A percentile compares a stretch with the other conserved stretches of the same genome.
Evolutionary conservation across 1,284 basidiomycete species (phyloP).

Genomic region (Kalmanozyma brasiliensis): DNA sequence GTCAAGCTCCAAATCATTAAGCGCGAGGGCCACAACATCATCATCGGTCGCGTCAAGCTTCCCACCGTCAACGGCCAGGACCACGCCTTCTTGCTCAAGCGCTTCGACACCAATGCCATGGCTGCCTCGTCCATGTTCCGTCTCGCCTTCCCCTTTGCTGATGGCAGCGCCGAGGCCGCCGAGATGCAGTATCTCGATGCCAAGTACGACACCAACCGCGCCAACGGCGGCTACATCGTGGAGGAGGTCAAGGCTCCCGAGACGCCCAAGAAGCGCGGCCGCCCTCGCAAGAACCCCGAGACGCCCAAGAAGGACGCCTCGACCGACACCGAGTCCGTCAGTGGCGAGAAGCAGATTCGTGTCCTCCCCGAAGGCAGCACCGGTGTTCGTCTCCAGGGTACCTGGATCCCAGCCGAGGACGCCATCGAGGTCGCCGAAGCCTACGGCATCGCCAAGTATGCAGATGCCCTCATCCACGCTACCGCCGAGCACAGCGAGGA

Average conservation of each 20-base stretch:
- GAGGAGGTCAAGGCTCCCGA: constrained; percentile 68
- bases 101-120: constrained; percentile 94
- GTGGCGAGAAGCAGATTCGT: constrained; percentile 31
- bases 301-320: constrained; percentile 38
- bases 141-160: constrained; percentile 88
- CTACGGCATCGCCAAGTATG: constrained; percentile 75
- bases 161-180: constrained; percentile 80
- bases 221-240: constrained; percentile 79
- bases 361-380: constrained; percentile 61
- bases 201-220: constrained; percentile 79
- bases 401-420: constrained; percentile 82
- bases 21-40: constrained; percentile 82
- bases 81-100: constrained; percentile 92
- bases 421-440: constrained; percentile 76
- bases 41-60: constrained; percentile 92
- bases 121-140: constrained; percentile 98
- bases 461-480: constrained; percentile 78
- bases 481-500: constrained; percentile 75
- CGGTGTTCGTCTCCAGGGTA: constrained; percentile 79
- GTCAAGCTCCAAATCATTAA: constrained; percentile 87
- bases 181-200: constrained; percentile 87
- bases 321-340: constrained; percentile 36
- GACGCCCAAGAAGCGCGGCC: constrained; percentile 50
- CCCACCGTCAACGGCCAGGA: constrained; percentile 73
- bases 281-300: constrained; percentile 48